Evolutionary conservation across 805 yeast genomes (phyloP).

Genomic region (Clavispora vitiphila): DNA sequence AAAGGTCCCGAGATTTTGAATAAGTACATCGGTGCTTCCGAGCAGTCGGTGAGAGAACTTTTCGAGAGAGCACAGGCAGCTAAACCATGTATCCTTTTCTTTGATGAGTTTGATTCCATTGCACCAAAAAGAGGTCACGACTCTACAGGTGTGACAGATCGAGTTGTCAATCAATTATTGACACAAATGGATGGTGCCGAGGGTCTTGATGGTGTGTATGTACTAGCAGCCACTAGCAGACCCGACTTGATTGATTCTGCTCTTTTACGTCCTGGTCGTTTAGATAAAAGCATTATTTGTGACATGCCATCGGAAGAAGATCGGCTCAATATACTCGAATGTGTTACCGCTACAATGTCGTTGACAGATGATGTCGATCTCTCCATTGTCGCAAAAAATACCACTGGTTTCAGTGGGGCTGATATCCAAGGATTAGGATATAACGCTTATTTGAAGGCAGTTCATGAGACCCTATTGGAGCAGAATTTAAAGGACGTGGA

Average conservation of each 20-base stretch:
- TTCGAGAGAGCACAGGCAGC: constrained; percentile 95
- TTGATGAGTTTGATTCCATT: constrained; percentile 94
- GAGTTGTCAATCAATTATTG: constrained; percentile 94
- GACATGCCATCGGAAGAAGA: constrained; percentile 74
- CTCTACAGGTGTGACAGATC: constrained; percentile 94
- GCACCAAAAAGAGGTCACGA: constrained; percentile 98
- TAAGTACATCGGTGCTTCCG: constrained; percentile 96
- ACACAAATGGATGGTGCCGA: constrained; percentile 99
- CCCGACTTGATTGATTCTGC: constrained; percentile 97
- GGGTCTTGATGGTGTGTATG: constrained; percentile 94
- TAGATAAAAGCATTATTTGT: constrained; percentile 88
- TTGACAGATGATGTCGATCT: constrained; percentile 48
- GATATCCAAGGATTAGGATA: constrained; percentile 90
- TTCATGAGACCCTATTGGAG: constrained; percentile 58
- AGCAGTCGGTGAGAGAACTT: constrained; percentile 87
- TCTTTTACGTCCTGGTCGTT: constrained; percentile 88
- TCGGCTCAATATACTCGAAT: constrained; percentile 63
- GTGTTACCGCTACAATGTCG: constrained; percentile 58
- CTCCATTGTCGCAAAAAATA: constrained; percentile 46
- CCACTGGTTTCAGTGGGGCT: constrained; percentile 88
- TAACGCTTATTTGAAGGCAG: constrained; percentile 86
- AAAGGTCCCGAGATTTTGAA: constrained; percentile 95
- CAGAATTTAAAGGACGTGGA: constrained; percentile 28
- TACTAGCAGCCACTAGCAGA: constrained; percentile 91
- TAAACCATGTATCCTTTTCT: constrained; percentile 86